These are phyloP conservation scores for Cudoniella acicularis DNA, from an alignment of 495 filamentous ascomycete species.

Conservation along the genomic window DNA sequence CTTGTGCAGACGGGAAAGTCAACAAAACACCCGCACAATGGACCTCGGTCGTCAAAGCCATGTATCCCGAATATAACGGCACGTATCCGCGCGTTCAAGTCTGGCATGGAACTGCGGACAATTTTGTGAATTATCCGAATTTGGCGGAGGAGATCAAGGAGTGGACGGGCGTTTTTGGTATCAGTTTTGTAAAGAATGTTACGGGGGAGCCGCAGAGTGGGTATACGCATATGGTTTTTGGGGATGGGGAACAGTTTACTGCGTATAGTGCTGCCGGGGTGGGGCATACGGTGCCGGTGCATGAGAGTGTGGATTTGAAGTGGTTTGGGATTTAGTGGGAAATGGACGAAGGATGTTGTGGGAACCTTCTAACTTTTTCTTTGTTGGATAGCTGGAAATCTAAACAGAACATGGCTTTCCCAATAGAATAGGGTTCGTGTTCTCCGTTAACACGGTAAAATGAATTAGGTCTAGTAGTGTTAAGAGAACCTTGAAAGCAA, in stretches of 20 bases:
- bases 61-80: constrained; percentile 35
- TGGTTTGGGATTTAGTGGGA: constrained; percentile 35
- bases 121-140: constrained; percentile 31
- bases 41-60: constrained; percentile 27
- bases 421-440: too few species aligned
- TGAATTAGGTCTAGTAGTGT: too few species aligned
- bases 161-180: constrained; percentile 4
- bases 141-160: constrained; percentile 11
- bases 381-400: neutral
- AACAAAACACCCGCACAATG: constrained; percentile 34
- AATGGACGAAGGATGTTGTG: neutral
- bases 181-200: neutral
- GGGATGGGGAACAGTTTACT: constrained; percentile 35
- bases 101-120: constrained; percentile 34
- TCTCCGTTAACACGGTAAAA: too few species aligned
- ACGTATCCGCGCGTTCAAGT: constrained; percentile 36
- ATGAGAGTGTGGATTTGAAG: constrained; percentile 34
- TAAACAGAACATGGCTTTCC: neutral
- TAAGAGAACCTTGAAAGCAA: too few species aligned
- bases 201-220: constrained; percentile 29
- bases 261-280: constrained; percentile 42
- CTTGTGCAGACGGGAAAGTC: constrained; percentile 33
- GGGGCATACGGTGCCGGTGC: constrained; percentile 44
- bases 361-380: neutral
- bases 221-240: constrained; percentile 43